phyloP scores from a whole-genome alignment of 176 grass and related monocot species.

The Musa beccarii region DNA sequence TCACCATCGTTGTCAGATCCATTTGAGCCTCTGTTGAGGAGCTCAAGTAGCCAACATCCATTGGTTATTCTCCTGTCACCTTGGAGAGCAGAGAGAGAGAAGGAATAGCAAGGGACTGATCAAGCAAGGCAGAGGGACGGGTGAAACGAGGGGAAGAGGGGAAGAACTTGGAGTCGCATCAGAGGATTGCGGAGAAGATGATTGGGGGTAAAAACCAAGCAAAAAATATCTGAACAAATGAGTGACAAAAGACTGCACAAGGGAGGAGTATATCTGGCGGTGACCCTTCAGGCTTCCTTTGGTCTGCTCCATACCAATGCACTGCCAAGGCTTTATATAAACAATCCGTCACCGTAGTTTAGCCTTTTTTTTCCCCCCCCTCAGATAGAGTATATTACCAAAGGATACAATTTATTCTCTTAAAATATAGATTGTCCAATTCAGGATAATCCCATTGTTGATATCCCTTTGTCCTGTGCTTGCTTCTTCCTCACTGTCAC shows the following conservation, averaged over 20 bases:
- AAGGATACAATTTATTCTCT: no score
- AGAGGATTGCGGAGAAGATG: neutral
- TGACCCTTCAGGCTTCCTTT: neutral
- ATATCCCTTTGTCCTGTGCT: no score
- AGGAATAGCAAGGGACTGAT: neutral
- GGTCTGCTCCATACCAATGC: neutral
- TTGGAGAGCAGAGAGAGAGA: neutral
- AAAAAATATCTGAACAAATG: neutral
- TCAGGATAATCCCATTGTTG: no score
- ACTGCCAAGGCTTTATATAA: slow-evolving; percentile 4
- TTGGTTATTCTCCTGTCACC: neutral
- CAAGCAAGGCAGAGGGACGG: neutral
- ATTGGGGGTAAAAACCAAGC: neutral
- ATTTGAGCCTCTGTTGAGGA: neutral
- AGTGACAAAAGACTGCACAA: neutral
- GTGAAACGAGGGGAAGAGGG: neutral
- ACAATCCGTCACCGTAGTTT: no score
- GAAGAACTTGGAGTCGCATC: neutral
- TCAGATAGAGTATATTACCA: no score
- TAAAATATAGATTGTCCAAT: no score
- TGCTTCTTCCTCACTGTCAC: neutral
- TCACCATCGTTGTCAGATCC: neutral
- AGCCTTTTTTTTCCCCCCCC: no score
- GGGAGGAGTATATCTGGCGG: neutral
- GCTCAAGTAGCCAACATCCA: neutral